Evolutionary conservation across 345 rosid species (phyloP), one percentile per base, ranked within the genome.

Genomic region (Mallotus nudiflorus): DNA sequence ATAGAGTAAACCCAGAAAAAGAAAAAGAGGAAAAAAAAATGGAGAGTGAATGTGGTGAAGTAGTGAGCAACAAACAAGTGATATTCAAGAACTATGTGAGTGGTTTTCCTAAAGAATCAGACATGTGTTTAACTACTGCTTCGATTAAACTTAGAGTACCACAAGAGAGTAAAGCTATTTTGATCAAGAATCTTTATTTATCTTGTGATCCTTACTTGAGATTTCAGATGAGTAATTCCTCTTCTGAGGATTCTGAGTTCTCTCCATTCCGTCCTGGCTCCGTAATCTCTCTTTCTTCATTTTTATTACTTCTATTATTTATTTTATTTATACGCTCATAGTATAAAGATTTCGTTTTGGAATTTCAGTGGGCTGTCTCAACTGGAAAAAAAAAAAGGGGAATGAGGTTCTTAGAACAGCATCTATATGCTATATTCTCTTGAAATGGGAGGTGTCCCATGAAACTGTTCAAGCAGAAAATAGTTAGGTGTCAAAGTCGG

Each of bases 181-280:
- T 89, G 39, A 76, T 87, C 55, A 87, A 87, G 83, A 87, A 86
- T 76, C 82, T 87, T 14, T 86, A 74, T 72, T 70, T 87, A 71
- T 87, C 96, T 2, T 87, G 92, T 22, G 92, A 89, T 78, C 96
- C 90, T 22, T 74, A 69, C 68, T 39, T 69, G 81, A 53, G 78
- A 7, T 10, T 14, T n/a, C 70, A 50, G 33, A 78, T 78, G 81
- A 53, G 7, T 1, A 33, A 27, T 16, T n/a, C 1, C n/a, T 15
- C 45, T 29, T 9, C 35, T 8, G 18, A 45, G 0, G 54, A 42
- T 55, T 28, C 60, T 14, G 16, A 20, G 14, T 66, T 46, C 58
- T 8, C 28, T 45, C 37, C 73, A 40, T 67, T 15, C 54, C 6
- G 20, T 40, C 82, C 70, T 61, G 84, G 78, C 50, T 74, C 79